Conservation (phyloP, 169 alveolate species). For the Cryptosporidium tyzzeri region DNA sequence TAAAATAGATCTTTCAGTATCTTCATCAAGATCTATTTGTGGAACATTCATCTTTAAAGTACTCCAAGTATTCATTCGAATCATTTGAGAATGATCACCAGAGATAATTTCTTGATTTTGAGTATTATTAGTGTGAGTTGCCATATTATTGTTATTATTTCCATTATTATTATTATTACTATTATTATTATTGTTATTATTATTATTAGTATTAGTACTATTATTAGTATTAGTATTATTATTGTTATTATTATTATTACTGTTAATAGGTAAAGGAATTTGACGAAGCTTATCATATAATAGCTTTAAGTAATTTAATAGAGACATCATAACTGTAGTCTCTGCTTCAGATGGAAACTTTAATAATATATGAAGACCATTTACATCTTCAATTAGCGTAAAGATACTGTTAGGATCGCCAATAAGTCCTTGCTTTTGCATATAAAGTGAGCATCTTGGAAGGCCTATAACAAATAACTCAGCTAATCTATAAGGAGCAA, state of each 20-base stretch:
- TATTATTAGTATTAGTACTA: too few relatives aligned
- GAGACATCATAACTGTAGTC: conserved; percentile 47
- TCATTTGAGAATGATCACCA: conserved; percentile 18
- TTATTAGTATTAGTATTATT: too few relatives aligned
- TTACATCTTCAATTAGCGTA: conserved; percentile 28
- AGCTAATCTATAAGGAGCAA: conserved; percentile 75
- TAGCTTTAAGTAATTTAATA: conserved; percentile 27
- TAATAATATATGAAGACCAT: conserved; percentile 12
- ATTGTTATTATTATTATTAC: too few relatives aligned
- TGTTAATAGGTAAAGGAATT: conserved; percentile 34
- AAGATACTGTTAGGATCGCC: conserved; percentile 39
- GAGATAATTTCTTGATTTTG: not conserved
- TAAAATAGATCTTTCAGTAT: conserved; percentile 63
- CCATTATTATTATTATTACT: too few relatives aligned
- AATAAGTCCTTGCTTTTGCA: conserved; percentile 63
- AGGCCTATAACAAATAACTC: conserved; percentile 73
- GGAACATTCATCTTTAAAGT: conserved; percentile 68
- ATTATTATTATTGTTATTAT: too few relatives aligned
- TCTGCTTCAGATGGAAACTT: conserved; percentile 69
- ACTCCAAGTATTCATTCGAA: conserved; percentile 74
- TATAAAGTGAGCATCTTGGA: conserved; percentile 68
- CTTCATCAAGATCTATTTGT: conserved; percentile 64
- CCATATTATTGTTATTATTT: too few relatives aligned
- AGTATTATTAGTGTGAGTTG: not conserved
- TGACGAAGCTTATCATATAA: conserved; percentile 69